Evolutionary conservation across 257 asterid genomes (phyloP).

Genomic region (Penstemon barbatus): DNA sequence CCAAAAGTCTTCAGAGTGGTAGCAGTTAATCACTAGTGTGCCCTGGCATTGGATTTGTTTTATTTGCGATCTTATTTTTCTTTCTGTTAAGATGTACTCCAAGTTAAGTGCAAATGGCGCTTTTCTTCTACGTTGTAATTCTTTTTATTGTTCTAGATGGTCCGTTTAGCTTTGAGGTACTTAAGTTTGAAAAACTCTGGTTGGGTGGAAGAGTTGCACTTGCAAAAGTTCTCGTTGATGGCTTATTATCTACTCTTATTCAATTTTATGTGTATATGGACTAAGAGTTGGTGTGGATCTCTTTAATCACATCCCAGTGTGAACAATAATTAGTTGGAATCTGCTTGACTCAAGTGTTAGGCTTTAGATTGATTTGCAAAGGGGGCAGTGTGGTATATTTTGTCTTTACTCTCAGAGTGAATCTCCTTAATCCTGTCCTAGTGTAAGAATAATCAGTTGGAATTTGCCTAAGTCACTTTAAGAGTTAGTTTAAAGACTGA

Average conservation of each 20-base stretch:
- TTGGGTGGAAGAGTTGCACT: constrained; percentile 2
- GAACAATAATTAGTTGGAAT: constrained; percentile 10
- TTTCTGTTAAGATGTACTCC: neutral
- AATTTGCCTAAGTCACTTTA: constrained; percentile 2
- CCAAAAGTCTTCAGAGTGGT: neutral
- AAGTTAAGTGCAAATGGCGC: neutral
- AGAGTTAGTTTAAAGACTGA: neutral
- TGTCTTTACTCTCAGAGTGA: neutral
- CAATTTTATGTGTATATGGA: neutral
- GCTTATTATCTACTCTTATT: neutral
- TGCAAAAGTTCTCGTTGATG: neutral
- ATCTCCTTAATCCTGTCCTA: neutral
- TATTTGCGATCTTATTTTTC: neutral
- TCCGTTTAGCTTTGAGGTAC: neutral
- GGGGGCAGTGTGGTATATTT: neutral
- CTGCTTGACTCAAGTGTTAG: neutral
- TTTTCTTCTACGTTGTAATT: neutral
- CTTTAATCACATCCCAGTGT: neutral
- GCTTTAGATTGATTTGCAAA: neutral
- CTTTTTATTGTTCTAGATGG: neutral
- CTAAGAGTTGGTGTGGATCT: neutral
- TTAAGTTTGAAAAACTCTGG: neutral
- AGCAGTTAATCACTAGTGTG: constrained; percentile 2
- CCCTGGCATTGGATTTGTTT: neutral
- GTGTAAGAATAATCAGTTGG: constrained; percentile 11